These are phyloP conservation scores for Polychytrium aggregatum DNA, from an alignment of 192 early-diverging fungal species.

Conservation along the genomic window DNA sequence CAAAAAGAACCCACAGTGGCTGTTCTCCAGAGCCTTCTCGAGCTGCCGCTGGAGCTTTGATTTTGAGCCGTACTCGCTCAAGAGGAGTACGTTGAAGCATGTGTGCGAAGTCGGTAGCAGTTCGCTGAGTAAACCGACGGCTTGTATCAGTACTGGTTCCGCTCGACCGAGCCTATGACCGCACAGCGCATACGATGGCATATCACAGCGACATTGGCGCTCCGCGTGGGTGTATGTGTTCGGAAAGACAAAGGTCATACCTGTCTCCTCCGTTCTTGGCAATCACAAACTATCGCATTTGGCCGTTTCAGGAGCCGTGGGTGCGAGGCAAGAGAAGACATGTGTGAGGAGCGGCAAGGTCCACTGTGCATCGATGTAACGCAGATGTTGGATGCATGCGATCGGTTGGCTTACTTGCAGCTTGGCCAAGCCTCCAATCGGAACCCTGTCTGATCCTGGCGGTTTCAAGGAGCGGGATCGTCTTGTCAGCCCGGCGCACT, in stretches of 20 bases:
- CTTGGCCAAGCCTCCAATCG: slow-evolving; percentile 75
- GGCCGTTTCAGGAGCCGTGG: no score
- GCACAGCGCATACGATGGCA: no score
- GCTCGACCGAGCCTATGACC: no score
- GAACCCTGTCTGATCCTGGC: slow-evolving; percentile 83
- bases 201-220: no score
- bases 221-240: no score
- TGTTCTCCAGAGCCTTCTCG: slow-evolving; percentile 65
- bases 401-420: no score
- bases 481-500: no score
- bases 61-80: slow-evolving; percentile 70
- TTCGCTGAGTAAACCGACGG: slow-evolving; percentile 11
- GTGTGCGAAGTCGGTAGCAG: slow-evolving; percentile 88
- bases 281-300: slow-evolving; percentile 81
- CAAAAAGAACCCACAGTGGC: slow-evolving; percentile 35
- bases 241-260: slow-evolving; percentile 5
- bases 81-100: slow-evolving; percentile 81
- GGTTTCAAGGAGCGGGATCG: no score
- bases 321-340: no score
- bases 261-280: slow-evolving; percentile 76
- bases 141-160: slow-evolving; percentile 1
- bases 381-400: no score
- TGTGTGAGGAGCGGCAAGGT: no score
- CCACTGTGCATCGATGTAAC: no score
- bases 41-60: slow-evolving; percentile 69